Percentiles rank a stretch among this genome's conserved stretches.
phyloP scores from a whole-genome alignment of 2,329 filamentous ascomycete genomes.

The Xylariomycetidae sp. region DNA sequence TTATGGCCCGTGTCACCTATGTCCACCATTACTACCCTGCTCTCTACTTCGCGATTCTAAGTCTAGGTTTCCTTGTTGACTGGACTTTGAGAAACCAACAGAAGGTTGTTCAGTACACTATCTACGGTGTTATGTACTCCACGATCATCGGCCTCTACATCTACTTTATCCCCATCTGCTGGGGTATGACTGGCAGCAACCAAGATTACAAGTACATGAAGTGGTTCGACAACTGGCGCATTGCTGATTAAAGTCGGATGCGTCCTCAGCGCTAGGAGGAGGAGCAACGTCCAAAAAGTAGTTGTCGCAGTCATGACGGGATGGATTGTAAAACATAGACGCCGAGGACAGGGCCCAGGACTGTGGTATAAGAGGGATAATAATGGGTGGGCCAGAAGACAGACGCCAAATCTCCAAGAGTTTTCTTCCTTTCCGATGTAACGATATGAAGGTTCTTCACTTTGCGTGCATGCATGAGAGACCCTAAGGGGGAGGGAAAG shows the following conservation, averaged over 20 bases:
- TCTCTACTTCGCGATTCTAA: conserved; percentile 92
- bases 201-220: conserved; percentile 85
- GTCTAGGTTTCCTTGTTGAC: conserved; percentile 81
- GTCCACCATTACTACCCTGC: conserved; percentile 99
- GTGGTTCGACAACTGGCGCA: conserved; percentile 86
- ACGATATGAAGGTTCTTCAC: too few relatives aligned
- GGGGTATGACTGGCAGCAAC: conserved; percentile 87
- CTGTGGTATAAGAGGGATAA: too few relatives aligned
- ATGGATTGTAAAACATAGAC: too few relatives aligned
- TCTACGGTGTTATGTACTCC: conserved; percentile 73
- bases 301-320: too few relatives aligned
- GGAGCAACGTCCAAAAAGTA: too few relatives aligned
- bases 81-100: conserved; percentile 70
- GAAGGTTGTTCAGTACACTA: conserved; percentile 56
- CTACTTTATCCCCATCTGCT: conserved; percentile 89
- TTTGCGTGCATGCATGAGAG: too few relatives aligned
- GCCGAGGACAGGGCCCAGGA: too few relatives aligned
- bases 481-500: too few relatives aligned
- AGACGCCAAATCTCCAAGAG: too few relatives aligned
- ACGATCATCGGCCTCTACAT: conserved; percentile 77
- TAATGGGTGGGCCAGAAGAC: too few relatives aligned
- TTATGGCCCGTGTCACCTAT: conserved; percentile 98
- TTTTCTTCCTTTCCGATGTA: conserved; percentile 11
- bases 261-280: too few relatives aligned
- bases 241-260: conserved; percentile 54